Evolutionary conservation across 129 eudicot genomes (phyloP).

Genomic region (Rutidosis leptorrhynchoides): DNA sequence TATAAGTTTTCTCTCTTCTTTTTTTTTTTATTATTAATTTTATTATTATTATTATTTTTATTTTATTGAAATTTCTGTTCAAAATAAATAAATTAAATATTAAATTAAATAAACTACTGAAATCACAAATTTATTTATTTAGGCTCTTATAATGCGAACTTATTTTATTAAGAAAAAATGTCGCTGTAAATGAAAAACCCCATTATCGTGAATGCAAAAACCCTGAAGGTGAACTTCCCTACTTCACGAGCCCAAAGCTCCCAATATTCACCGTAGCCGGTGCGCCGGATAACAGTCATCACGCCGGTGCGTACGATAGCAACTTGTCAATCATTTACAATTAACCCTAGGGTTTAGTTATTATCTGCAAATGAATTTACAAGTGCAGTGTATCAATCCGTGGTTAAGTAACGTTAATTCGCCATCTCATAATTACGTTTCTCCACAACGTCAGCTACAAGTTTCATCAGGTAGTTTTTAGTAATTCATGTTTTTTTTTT

Average conservation of each 20-base stretch:
- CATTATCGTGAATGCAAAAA: not conserved
- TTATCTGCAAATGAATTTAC: not conserved
- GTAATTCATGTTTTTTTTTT: not conserved
- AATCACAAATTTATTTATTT: too few relatives aligned
- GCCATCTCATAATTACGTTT: not conserved
- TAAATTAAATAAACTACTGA: too few relatives aligned
- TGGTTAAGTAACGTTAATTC: constrained; percentile 11
- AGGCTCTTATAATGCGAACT: too few relatives aligned
- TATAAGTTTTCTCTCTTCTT: too few relatives aligned
- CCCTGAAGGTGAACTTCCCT: not conserved
- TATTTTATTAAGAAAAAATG: too few relatives aligned
- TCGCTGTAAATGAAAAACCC: not conserved
- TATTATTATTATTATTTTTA: too few relatives aligned
- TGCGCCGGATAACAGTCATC: not conserved
- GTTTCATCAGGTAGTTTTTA: constrained; percentile 1
- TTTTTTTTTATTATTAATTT: too few relatives aligned
- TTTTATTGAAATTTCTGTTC: too few relatives aligned
- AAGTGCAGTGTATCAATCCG: constrained; percentile 22
- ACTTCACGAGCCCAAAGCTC: not conserved
- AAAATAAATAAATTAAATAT: too few relatives aligned
- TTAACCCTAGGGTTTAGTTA: constrained; percentile 21
- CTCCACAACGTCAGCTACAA: constrained; percentile 4
- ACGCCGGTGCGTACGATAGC: not conserved
- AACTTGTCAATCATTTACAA: not conserved
- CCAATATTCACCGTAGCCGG: constrained; percentile 17